These are phyloP conservation scores for Quercus agrifolia DNA, from an alignment of 306 rosid genomes.

Conservation along the genomic window DNA sequence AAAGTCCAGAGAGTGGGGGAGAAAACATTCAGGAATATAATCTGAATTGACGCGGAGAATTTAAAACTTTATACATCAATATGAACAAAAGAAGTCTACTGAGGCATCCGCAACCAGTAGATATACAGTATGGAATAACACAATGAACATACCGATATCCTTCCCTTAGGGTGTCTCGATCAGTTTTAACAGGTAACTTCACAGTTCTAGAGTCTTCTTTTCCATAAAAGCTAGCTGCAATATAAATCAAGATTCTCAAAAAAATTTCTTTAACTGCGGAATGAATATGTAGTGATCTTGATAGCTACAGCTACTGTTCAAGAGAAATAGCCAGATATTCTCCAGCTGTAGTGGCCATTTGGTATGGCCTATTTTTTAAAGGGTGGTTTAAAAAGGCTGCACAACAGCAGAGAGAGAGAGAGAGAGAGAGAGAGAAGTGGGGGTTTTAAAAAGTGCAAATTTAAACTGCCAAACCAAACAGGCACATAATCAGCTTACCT, in stretches of 20 bases:
- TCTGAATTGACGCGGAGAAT: too few species aligned
- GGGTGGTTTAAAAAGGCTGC: too few species aligned
- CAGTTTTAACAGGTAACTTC: constrained; percentile 78
- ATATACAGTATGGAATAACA: neutral
- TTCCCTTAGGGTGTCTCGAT: constrained; percentile 86
- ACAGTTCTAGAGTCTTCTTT: constrained; percentile 45
- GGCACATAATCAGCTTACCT: too few species aligned
- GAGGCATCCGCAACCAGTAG: neutral
- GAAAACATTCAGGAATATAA: neutral
- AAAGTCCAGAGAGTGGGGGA: neutral
- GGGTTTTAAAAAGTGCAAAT: too few species aligned
- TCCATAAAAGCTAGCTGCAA: constrained; percentile 72
- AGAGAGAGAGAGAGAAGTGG: too few species aligned
- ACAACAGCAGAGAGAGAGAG: too few species aligned
- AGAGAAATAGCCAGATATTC: constrained; percentile 5
- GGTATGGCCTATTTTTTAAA: too few species aligned
- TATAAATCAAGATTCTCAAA: constrained; percentile 11
- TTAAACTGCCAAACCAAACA: too few species aligned
- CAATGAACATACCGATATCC: constrained; percentile 62
- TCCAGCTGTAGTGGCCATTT: neutral
- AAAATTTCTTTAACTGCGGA: neutral
- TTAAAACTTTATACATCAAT: neutral
- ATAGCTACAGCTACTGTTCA: neutral
- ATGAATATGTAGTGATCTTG: constrained; percentile 6
- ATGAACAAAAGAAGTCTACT: neutral